Conservation (phyloP, 176 grass and related monocot species). For the Carex parvula region DNA sequence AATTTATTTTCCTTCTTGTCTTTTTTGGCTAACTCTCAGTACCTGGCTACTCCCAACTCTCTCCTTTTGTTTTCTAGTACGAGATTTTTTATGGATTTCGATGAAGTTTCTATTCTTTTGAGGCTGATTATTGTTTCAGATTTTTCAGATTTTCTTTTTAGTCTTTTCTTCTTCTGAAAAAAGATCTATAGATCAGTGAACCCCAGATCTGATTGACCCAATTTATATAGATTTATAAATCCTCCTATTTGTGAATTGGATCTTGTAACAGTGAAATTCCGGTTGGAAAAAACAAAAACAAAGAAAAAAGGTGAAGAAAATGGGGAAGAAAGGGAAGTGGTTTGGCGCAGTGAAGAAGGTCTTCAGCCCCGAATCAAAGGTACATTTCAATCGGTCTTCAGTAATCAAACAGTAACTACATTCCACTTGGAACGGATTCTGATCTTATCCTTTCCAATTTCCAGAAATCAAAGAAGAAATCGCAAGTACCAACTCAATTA, state of each 20-base stretch:
- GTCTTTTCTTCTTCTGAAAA: conserved; percentile 12
- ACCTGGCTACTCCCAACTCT: background rate
- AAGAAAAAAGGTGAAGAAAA: conserved; percentile 17
- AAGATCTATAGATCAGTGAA: conserved; percentile 35
- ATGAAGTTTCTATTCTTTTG: conserved; percentile 27
- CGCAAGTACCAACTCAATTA: conserved; percentile 28
- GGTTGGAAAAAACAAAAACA: conserved; percentile 2
- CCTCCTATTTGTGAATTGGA: conserved; percentile 22
- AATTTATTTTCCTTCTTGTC: conserved; percentile 28
- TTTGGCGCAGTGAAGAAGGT: conserved; percentile 97
- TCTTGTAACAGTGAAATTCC: conserved; percentile 21
- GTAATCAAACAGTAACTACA: conserved; percentile 20
- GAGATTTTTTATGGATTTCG: conserved; percentile 24
- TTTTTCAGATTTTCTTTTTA: background rate
- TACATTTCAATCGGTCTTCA: conserved; percentile 2
- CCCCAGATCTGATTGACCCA: conserved; percentile 31
- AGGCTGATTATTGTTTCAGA: background rate
- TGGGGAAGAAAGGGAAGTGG: conserved; percentile 99
- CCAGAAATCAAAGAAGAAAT: conserved; percentile 76
- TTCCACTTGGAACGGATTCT: conserved; percentile 29
- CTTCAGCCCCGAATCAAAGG: conserved; percentile 95
- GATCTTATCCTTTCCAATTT: conserved; percentile 23
- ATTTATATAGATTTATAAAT: conserved; percentile 25
- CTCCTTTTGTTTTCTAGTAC: conserved; percentile 24
- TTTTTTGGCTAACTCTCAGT: conserved; percentile 7